A percentile compares a stretch with the other conserved stretches of the same genome.
These are phyloP conservation scores for Tetrahymena borealis DNA, from an alignment of 73 alveolate species.

Conservation along the genomic window DNA sequence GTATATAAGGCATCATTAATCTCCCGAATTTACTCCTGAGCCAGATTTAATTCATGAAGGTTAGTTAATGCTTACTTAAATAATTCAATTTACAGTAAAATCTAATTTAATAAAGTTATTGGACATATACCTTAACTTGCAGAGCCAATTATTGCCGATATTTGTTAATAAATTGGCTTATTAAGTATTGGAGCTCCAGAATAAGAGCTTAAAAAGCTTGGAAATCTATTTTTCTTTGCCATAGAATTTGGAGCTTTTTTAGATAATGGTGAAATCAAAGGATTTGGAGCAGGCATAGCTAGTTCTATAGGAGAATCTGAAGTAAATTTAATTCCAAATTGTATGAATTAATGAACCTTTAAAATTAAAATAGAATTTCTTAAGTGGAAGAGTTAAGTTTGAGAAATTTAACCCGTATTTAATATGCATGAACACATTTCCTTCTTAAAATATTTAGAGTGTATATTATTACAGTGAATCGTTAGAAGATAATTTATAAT, in stretches of 20 bases:
- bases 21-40: slow-evolving; percentile 49
- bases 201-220: slow-evolving; percentile 31
- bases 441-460: not conserved
- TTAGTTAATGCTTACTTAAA: slow-evolving; percentile 33
- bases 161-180: slow-evolving; percentile 62
- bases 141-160: slow-evolving; percentile 54
- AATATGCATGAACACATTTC: not conserved
- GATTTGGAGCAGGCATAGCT: slow-evolving; percentile 58
- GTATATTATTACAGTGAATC: not conserved
- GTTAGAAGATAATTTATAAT: slow-evolving; percentile 3
- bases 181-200: slow-evolving; percentile 56
- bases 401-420: slow-evolving; percentile 16
- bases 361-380: not conserved
- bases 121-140: slow-evolving; percentile 73
- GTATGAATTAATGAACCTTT: not conserved
- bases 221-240: slow-evolving; percentile 50
- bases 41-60: slow-evolving; percentile 56
- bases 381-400: not conserved
- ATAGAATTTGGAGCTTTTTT: slow-evolving; percentile 44
- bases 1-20: slow-evolving; percentile 59
- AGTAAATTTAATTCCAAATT: not conserved
- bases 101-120: slow-evolving; percentile 16
- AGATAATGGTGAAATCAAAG: slow-evolving; percentile 33
- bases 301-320: slow-evolving; percentile 42
- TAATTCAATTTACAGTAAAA: slow-evolving; percentile 10